These are phyloP conservation scores for Cardamine resedifolia DNA, from an alignment of 345 rosid genomes.

Conservation along the genomic window DNA sequence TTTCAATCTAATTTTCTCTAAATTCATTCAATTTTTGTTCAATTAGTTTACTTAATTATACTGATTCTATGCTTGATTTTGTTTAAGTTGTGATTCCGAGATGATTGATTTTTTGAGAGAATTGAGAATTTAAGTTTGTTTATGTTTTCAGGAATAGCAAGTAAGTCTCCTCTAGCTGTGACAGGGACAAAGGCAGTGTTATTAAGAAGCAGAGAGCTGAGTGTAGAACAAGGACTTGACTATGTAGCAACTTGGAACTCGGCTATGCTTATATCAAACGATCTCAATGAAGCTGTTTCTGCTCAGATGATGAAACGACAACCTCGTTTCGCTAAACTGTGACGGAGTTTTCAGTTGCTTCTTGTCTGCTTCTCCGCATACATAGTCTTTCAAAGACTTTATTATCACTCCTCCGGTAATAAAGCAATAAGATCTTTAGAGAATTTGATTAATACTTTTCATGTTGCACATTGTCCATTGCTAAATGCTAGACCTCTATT, in stretches of 20 bases:
- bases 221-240: constrained; percentile 77
- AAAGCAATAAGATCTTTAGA: too few relatives aligned
- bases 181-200: constrained; percentile 77
- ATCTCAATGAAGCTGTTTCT: constrained; percentile 60
- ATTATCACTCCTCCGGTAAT: too few relatives aligned
- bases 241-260: constrained; percentile 89
- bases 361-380: background rate
- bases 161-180: constrained; percentile 75
- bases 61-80: background rate
- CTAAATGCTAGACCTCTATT: background rate
- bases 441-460: background rate
- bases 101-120: background rate
- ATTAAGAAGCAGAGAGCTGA: constrained; percentile 69
- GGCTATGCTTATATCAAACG: constrained; percentile 66
- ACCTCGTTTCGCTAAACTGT: constrained; percentile 71
- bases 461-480: background rate
- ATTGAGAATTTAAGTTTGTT: background rate
- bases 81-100: background rate
- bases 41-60: background rate
- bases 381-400: too few relatives aligned
- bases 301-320: constrained; percentile 55
- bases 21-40: background rate
- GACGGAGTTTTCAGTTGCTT: constrained; percentile 14
- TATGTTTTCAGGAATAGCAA: constrained; percentile 52
- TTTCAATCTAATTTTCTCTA: background rate